A percentile compares a stretch with the other conserved stretches of the same genome.
phyloP scores from a whole-genome alignment of 1,284 basidiomycete species.

The Inonotus hispidus region DNA sequence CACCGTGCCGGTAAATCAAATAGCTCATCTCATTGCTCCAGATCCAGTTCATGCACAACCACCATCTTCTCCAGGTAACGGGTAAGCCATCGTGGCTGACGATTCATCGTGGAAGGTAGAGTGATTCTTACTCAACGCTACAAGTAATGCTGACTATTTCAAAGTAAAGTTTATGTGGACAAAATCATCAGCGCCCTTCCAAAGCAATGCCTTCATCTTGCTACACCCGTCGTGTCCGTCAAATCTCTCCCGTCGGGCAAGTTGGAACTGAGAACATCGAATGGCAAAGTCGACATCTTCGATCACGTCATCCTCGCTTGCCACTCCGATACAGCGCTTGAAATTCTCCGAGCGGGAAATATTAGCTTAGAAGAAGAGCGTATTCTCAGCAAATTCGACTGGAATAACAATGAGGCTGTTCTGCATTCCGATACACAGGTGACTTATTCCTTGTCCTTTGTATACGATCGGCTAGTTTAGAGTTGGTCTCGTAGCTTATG shows the following conservation, averaged over 20 bases:
- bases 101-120: slow-evolving; percentile 67
- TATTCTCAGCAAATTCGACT: slow-evolving; percentile 56
- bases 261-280: slow-evolving; percentile 40
- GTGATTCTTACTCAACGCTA: slow-evolving; percentile 11
- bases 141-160: not conserved
- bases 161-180: slow-evolving; percentile 61
- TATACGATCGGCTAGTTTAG: not conserved
- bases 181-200: slow-evolving; percentile 55
- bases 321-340: slow-evolving; percentile 65
- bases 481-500: slow-evolving; percentile 48
- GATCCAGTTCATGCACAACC: slow-evolving; percentile 76
- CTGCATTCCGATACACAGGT: slow-evolving; percentile 63
- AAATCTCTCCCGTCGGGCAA: slow-evolving; percentile 21
- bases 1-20: not conserved
- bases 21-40: slow-evolving; percentile 21
- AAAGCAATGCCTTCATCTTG: slow-evolving; percentile 50
- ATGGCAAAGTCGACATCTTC: slow-evolving; percentile 41
- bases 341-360: slow-evolving; percentile 48
- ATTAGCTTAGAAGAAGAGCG: slow-evolving; percentile 50
- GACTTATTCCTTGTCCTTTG: slow-evolving; percentile 14
- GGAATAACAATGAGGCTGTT: slow-evolving; percentile 68
- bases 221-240: slow-evolving; percentile 48
- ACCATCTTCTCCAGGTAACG: slow-evolving; percentile 71
- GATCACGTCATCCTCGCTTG: slow-evolving; percentile 78
- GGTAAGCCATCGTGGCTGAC: slow-evolving; percentile 78